A percentile compares a stretch with the other conserved stretches of the same genome.
phyloP scores from a whole-genome alignment of 2,329 filamentous ascomycete genomes.

The Dactylellina sp. region DNA sequence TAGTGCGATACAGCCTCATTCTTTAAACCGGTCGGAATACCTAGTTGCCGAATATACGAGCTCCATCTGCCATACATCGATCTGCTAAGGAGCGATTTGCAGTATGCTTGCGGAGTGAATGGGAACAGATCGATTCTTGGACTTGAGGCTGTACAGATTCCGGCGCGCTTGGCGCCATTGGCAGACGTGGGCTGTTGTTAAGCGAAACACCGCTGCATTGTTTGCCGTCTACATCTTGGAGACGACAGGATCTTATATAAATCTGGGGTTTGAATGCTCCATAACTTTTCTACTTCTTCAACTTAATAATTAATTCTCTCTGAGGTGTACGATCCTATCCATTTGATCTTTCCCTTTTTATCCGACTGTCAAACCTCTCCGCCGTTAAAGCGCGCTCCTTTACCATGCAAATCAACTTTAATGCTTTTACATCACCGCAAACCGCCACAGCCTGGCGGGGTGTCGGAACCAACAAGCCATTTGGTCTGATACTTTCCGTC shows the following conservation, averaged over 20 bases:
- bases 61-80: neutral
- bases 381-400: no score
- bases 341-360: neutral
- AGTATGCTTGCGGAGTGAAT: slow-evolving; percentile 7
- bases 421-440: slow-evolving; percentile 19
- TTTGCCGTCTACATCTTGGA: neutral
- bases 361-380: neutral
- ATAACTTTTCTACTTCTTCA: no score
- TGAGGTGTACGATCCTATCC: no score
- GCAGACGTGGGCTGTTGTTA: slow-evolving; percentile 24
- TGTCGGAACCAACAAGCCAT: slow-evolving; percentile 26
- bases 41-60: slow-evolving; percentile 1
- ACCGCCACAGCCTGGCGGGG: slow-evolving; percentile 35
- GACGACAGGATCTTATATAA: slow-evolving; percentile 5
- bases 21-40: neutral
- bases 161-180: slow-evolving; percentile 14
- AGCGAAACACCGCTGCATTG: slow-evolving; percentile 14
- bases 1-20: neutral
- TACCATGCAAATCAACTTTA: neutral
- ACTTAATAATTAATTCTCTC: no score
- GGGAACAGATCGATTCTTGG: slow-evolving; percentile 3
- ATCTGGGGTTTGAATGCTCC: neutral
- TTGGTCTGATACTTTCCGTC: slow-evolving; percentile 15
- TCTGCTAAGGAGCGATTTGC: slow-evolving; percentile 8
- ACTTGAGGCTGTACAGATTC: slow-evolving; percentile 7